These are phyloP conservation scores for Penicillium pancosmium DNA, from an alignment of 495 filamentous ascomycete genomes.

Conservation along the genomic window DNA sequence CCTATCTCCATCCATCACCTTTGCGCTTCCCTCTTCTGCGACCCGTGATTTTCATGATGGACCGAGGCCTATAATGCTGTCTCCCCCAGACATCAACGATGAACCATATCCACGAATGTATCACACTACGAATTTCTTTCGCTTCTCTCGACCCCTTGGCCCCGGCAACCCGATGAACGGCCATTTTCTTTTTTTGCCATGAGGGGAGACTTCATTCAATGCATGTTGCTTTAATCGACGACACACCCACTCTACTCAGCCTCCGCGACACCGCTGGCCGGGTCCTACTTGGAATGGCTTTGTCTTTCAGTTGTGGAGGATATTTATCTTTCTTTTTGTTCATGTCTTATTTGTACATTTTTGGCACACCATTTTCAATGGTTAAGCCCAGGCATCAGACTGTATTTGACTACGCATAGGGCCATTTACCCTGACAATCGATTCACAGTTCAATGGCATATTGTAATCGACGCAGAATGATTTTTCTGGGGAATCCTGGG, in stretches of 20 bases:
- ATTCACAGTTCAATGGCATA: conserved; percentile 1
- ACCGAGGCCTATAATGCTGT: conserved; percentile 21
- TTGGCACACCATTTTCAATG: neutral
- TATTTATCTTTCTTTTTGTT: neutral
- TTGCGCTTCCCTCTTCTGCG: neutral
- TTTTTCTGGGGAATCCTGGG: neutral
- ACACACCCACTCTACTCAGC: neutral
- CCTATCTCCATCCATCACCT: neutral
- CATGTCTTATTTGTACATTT: conserved; percentile 7
- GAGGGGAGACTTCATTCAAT: neutral
- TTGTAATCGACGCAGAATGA: neutral
- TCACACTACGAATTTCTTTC: conserved; percentile 21
- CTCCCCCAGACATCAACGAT: conserved; percentile 17
- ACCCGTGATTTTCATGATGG: conserved; percentile 7
- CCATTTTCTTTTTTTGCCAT: neutral
- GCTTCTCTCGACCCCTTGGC: conserved; percentile 1
- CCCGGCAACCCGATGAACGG: neutral
- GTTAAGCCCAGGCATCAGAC: neutral
- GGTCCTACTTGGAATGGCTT: neutral
- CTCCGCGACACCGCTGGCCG: neutral
- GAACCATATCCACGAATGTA: conserved; percentile 8
- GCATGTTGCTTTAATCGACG: conserved; percentile 1
- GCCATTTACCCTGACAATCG: neutral
- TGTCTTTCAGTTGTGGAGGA: neutral
- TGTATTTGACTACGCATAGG: neutral